Base-by-base conservation (phyloP, 768 basidiomycete species). In the Agaricus sinodeliciosus region DNA sequence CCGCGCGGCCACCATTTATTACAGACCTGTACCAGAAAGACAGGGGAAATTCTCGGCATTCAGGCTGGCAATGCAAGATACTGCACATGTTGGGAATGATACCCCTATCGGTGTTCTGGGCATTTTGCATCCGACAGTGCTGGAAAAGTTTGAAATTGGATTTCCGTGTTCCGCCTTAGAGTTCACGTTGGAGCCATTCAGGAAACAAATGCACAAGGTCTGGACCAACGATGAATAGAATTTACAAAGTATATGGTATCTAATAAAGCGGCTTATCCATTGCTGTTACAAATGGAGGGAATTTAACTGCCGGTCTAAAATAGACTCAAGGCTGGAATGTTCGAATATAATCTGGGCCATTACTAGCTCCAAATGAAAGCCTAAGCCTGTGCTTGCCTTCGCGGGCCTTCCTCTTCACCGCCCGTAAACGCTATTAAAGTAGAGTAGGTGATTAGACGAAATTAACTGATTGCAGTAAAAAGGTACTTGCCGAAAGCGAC, bases 141-240 rank as follows among this genome's bases (percentile, higher is more conserved):
- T 99, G 52, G 82, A 84, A 60, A 93, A 91, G 63, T 99, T 95
- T 68, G 94, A 98, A 68, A 87, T 98, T 57, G 80, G 79, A 39
- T 94, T 90, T 71, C 95, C 95, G 16, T 97, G 94, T 71, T 97
- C 94, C 31, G 86, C 86, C 6, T 71, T 99, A 51, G 95, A 99
- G 75, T 93, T 99, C 67, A 87, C 85, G 27, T 75, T 97, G 42
- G 94, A 97, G 68, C 90, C 90, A n/a, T 92, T 99, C 78, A 84
- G 88, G 73, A 89, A 85, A 68, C 74, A 78, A 59, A 75, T 76
- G 72, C 72, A 77, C 40, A 73, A 71, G 62, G 68, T 78, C 54
- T 81, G 79, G 79, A 80, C 76, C 44, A 77, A 78, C 52, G 75
- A 77, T 4, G 74, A 79, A 55, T 74, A 67, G 26, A 53, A 44